Base-by-base conservation (phyloP, 2,329 filamentous ascomycete genomes). In the Aspergillus felis region DNA sequence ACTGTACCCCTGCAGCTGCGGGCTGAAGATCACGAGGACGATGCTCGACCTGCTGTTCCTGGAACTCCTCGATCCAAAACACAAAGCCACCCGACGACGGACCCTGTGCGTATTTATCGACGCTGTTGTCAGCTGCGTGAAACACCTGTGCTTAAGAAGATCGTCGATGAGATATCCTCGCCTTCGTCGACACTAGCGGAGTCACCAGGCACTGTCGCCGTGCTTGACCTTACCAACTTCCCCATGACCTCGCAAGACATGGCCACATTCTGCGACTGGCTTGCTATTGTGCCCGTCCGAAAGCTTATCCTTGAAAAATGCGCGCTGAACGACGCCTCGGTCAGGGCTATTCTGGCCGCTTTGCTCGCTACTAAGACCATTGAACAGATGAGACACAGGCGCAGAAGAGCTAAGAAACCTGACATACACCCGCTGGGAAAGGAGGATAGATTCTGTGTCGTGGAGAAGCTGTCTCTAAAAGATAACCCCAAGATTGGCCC, bases 51-150 rank as follows among this genome's bases (percentile, higher is more conserved):
- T n/a, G 62, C 65, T 25, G 68, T 68, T n/a, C 57, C 73, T 55
- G 68, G 67, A 22, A 54, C 61, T 8, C 57, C 70, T 24, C 76
- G 74, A 29, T 75, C 82, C 0, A 83, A 77, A 60, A 79, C 82
- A 17, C 87, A 90, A 67, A 81, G 84, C 59, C 80, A 84, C 52
- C 92, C 93, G 0, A 97, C 93, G 0, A 96, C 89, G 1, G 94
- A 97, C 69, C 93, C 94, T 2, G 85, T 92, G 14, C 84, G 93
- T 57, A 96, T 99, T 67, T 99, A 99, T 74, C 85, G 93, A 63
- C 84, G 94, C 69, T 97, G 94, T 72, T 97, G 94, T 71, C 93
- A 97, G 70, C 79, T 99, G 29, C 85, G 94, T 57, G 94, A 97
- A 75, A 95, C 92, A 0, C 91, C 92, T 0, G 92, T 97, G 53